Evolutionary conservation across 306 rosid genomes (phyloP).

Genomic region (Vicia villosa): DNA sequence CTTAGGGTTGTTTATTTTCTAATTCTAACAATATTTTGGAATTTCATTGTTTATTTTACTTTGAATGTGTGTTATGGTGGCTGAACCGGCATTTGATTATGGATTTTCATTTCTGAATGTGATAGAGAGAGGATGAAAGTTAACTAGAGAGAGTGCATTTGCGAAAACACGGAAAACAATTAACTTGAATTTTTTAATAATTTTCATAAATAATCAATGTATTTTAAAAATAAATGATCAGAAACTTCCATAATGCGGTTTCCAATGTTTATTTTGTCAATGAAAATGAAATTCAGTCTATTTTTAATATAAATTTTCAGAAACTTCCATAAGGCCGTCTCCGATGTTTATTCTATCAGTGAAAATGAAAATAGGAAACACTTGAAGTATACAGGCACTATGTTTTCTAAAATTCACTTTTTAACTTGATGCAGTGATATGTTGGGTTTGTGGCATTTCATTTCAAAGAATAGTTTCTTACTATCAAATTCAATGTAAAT

Average conservation of each 20-base stretch:
- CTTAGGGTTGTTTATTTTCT: neutral
- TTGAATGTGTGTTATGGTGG: neutral
- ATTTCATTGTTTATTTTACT: neutral
- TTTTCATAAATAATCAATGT: neutral
- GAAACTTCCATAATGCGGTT: neutral
- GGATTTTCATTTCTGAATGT: neutral
- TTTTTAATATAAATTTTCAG: neutral
- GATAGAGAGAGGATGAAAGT: neutral
- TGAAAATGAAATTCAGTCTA: neutral
- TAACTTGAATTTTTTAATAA: neutral
- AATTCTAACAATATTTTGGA: neutral
- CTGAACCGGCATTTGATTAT: neutral
- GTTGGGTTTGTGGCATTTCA: conserved; percentile 13
- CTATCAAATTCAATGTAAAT: neutral
- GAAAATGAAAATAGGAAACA: neutral
- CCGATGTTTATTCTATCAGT: neutral
- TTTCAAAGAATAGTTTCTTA: neutral
- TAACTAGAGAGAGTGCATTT: neutral
- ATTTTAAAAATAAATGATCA: neutral
- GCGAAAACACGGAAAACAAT: neutral
- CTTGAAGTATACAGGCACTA: neutral
- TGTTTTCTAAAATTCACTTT: neutral
- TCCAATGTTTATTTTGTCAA: neutral
- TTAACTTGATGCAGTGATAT: neutral
- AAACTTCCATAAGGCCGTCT: neutral